Base-by-base conservation (phyloP, 306 rosid species). In the Cyamopsis tetragonoloba region DNA sequence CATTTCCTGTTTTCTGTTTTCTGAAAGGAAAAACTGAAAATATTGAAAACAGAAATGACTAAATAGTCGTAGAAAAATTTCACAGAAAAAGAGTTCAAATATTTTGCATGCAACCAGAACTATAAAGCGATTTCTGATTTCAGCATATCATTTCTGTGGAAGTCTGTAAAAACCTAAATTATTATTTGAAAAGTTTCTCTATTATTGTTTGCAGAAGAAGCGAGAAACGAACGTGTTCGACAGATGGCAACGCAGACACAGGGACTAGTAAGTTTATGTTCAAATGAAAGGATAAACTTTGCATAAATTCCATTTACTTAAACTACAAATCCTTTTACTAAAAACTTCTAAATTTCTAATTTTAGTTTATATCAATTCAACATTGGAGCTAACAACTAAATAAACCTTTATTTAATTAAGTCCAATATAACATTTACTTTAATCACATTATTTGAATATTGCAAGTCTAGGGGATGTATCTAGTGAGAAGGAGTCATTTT, bases 141-240 rank as follows among this genome's bases (percentile, higher is more conserved):
- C 44, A 18, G 6, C 15, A 15, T 14, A 15, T 3, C 27, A 13
- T 17, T 42, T 60, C 22, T 12, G 13, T 13, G 18, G 26, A 43
- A 9, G n/a, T 20, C 0, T 15, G 13, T 7, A 30, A 11, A 30
- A 1, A 18, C 0, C 32, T 31, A 5, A 46, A 5, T 19, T 30
- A 15, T 5, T 4, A 4, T 26, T 44, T 35, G 9, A 32, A 7
- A 18, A 4, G n/a, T 14, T 59, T 61, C 11, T 34, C 10, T 1
- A 31, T 31, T 31, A 9, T 69, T 79, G n/a, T 20, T 18, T 70
- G 59, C 71, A 74, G 62, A 49, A 68, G 84, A 39, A 14, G 20
- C 9, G 58, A 38, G 38, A 34, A 38, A 15, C 4, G 74, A 32
- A 54, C 57, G 55, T 38, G 56, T 34, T 49, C 65, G 35, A 49